Percentiles rank a stretch among this genome's conserved stretches.
Evolutionary conservation across 1,139 yeast species (phyloP).

Genomic region (Candida sanyaensis): DNA sequence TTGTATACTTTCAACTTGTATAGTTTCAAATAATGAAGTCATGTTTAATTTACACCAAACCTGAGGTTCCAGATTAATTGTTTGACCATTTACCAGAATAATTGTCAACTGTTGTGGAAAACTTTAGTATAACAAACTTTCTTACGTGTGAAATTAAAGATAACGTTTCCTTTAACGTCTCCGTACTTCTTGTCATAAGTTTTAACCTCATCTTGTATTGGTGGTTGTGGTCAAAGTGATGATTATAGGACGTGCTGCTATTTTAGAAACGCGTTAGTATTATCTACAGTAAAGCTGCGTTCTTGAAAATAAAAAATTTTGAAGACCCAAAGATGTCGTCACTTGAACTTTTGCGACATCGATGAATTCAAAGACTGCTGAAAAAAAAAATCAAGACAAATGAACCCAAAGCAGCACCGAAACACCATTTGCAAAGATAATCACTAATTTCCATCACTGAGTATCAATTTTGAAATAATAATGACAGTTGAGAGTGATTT

Average conservation of each 20-base stretch:
- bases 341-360: not conserved
- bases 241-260: too few species aligned
- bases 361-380: not conserved
- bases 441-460: not conserved
- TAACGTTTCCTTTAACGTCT: conserved; percentile 30
- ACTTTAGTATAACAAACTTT: conserved; percentile 40
- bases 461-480: not conserved
- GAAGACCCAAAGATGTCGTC: not conserved
- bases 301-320: not conserved
- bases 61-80: conserved; percentile 55
- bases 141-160: conserved; percentile 32
- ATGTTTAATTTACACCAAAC: conserved; percentile 59
- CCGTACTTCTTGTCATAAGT: conserved; percentile 31
- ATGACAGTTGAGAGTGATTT: conserved; percentile 13
- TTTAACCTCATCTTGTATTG: conserved; percentile 32
- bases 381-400: not conserved
- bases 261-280: too few species aligned
- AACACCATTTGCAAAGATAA: not conserved
- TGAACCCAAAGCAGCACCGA: not conserved
- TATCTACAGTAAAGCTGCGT: not conserved
- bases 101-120: conserved; percentile 48
- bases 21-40: conserved; percentile 46
- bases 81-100: conserved; percentile 45
- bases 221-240: not conserved
- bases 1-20: conserved; percentile 47